A percentile compares a stretch with the other conserved stretches of the same genome.
These are phyloP conservation scores for Buxus sempervirens DNA, from an alignment of 164 flowering plant genomes.

Conservation along the genomic window DNA sequence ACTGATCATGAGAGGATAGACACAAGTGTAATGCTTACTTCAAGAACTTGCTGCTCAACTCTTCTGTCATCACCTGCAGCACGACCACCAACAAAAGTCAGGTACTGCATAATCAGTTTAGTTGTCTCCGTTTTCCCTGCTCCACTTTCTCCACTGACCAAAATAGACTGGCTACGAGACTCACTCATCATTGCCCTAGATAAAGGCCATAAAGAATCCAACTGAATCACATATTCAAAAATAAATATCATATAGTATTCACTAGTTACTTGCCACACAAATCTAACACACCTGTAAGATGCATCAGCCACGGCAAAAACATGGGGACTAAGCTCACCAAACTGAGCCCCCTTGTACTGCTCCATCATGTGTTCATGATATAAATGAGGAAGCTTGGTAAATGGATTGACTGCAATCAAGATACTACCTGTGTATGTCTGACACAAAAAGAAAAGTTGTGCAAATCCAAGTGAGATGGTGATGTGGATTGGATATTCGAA, in stretches of 20 bases:
- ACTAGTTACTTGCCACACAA: background rate
- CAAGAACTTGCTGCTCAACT: constrained; percentile 98
- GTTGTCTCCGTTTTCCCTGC: constrained; percentile 99
- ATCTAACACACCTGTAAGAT: constrained; percentile 67
- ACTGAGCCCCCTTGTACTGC: constrained; percentile 87
- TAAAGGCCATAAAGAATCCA: constrained; percentile 23
- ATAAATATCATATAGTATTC: constrained; percentile 2
- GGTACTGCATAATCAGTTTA: constrained; percentile 94
- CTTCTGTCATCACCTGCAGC: constrained; percentile 79
- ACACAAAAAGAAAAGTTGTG: constrained; percentile 1
- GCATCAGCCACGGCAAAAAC: constrained; percentile 99
- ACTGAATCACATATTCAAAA: constrained; percentile 9
- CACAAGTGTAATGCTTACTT: constrained; percentile 47
- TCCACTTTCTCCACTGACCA: constrained; percentile 99
- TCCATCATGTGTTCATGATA: constrained; percentile 97
- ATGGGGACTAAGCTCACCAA: constrained; percentile 98
- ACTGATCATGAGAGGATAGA: background rate
- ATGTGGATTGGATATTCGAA: too few species aligned
- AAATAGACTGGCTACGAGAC: constrained; percentile 76
- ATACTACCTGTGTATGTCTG: constrained; percentile 99
- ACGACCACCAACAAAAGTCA: constrained; percentile 94
- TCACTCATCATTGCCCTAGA: constrained; percentile 90
- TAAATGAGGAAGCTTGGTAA: constrained; percentile 95
- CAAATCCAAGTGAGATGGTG: background rate
- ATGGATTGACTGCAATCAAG: constrained; percentile 96